Evolutionary conservation across 129 eudicot genomes (phyloP).

Genomic region (Cynara cardunculus): DNA sequence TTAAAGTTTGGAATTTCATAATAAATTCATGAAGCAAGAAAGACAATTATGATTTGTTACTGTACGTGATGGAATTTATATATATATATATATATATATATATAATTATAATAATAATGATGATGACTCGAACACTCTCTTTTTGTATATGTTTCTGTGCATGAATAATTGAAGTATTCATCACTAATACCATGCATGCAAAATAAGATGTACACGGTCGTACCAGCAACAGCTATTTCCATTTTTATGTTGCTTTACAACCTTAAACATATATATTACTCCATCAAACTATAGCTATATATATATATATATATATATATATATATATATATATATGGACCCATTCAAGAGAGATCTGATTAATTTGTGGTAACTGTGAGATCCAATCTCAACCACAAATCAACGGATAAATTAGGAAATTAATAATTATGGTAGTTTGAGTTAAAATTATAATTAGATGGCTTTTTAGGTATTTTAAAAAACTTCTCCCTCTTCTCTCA

Average conservation of each 20-base stretch:
- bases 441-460: too few species aligned
- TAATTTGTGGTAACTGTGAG: too few species aligned
- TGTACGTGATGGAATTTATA: background rate
- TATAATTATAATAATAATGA: background rate
- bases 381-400: too few species aligned
- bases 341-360: too few species aligned
- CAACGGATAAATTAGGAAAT: too few species aligned
- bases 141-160: slow-evolving; percentile 19
- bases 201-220: slow-evolving; percentile 4
- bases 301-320: background rate
- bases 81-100: too few species aligned
- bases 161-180: background rate
- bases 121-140: background rate
- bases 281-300: background rate
- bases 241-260: slow-evolving; percentile 1
- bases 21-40: slow-evolving; percentile 4
- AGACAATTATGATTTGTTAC: background rate
- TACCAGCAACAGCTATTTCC: background rate
- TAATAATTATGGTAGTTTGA: too few species aligned
- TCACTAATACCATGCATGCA: background rate
- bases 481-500: too few species aligned
- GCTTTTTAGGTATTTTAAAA: too few species aligned
- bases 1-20: background rate
- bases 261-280: background rate
- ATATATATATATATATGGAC: background rate